Evolutionary conservation across 108 stramenopile genomes (phyloP).

Genomic region (Cylindrotheca fusiformis): DNA sequence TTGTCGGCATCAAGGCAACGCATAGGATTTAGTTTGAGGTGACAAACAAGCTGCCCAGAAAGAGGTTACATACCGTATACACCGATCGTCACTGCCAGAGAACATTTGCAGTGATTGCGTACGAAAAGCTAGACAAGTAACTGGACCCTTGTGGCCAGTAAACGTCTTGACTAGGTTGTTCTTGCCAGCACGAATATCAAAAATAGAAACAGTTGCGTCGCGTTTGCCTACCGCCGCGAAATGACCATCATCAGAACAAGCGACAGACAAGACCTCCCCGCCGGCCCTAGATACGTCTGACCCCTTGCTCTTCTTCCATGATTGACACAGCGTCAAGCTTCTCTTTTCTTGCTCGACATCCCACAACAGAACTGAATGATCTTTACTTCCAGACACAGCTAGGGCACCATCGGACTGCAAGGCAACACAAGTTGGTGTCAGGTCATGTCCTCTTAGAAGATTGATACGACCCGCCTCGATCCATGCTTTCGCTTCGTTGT

Average conservation of each 20-base stretch:
- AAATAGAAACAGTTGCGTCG: constrained; percentile 83
- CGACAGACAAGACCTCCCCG: constrained; percentile 89
- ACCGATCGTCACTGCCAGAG: constrained; percentile 91
- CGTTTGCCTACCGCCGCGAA: constrained; percentile 90
- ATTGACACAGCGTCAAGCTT: constrained; percentile 31
- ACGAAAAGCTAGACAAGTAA: constrained; percentile 83
- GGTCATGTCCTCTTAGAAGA: constrained; percentile 72
- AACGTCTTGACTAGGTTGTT: constrained; percentile 69
- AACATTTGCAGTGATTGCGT: constrained; percentile 84
- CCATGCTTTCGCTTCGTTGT: constrained; percentile 53
- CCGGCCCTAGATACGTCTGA: constrained; percentile 42
- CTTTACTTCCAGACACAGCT: constrained; percentile 92
- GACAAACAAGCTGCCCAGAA: too few relatives aligned
- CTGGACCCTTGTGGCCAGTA: constrained; percentile 83
- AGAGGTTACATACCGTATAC: constrained; percentile 45
- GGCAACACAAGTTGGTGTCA: constrained; percentile 87
- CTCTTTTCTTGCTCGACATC: constrained; percentile 81
- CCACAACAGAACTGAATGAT: constrained; percentile 90
- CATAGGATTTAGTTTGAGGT: too few relatives aligned
- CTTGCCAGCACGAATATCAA: constrained; percentile 67
- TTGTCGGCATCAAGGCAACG: too few relatives aligned
- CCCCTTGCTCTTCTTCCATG: constrained; percentile 40
- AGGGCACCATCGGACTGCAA: constrained; percentile 49
- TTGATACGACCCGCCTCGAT: constrained; percentile 43
- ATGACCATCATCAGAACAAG: constrained; percentile 90